Base-by-base conservation (phyloP, 495 filamentous ascomycete species). In the Saxophila tyrrhenica region DNA sequence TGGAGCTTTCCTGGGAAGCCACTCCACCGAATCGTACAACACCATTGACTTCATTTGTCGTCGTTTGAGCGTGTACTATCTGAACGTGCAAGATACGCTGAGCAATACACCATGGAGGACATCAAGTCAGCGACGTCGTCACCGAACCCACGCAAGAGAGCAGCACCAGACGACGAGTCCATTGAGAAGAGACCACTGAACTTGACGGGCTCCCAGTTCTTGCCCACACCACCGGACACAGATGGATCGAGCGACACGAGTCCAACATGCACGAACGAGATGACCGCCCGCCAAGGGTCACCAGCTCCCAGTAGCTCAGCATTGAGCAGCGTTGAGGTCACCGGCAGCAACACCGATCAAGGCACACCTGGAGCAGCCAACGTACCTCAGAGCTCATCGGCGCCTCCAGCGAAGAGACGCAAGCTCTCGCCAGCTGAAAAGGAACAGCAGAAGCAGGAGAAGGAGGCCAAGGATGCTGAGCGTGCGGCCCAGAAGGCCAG, bases 201-300 rank as follows among this genome's bases (percentile, higher is more conserved):
- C 61, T 78, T 86, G 0, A 69, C 75, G 3, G 89, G 89, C 0
- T 89, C 87, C 2, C 89, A 96, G 65, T 95, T 95, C 66, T 70
- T 96, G 62, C 89, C 89, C 3, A 81, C 80, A 2, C 48, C 57
- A 22, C 62, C 64, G 17, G 62, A 67, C 48, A 64, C 65, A 22
- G 59, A 62, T 29, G 52, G 62, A 1, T 67, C 65, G 2, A 64
- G 58, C 35, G 48, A 57, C 23, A 35, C 54, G 5, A 68, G 51
- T 20, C 62, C 66, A 19, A 56, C 50, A 22, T 48, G 48, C 9
- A 49, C 32, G 8, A 32, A 60, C 32, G 22, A 62, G 29, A 16
- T 35, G 32, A 48, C 45, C 20, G 46, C 42, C 52, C 49, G 56
- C 38, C 42, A 57, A 22, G 52, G 44, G 3, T 57, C 62, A 15